Evolutionary conservation across 2,329 filamentous ascomycete species (phyloP), one percentile per base, ranked within the genome.

Genomic region (Camillea tinctor): DNA sequence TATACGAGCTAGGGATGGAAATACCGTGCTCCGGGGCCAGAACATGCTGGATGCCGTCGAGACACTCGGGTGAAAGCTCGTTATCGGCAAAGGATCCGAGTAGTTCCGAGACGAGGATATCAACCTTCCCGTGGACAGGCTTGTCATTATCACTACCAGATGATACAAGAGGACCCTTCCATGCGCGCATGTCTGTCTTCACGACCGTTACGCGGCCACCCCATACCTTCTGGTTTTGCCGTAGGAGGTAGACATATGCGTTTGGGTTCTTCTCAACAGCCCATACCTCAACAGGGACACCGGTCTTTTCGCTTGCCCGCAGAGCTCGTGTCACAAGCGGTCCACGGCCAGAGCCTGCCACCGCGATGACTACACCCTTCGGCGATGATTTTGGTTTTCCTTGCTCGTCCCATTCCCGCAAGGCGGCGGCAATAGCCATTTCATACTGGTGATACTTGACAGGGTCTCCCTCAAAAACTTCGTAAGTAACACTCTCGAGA

Each of bases 401-500:
- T 60, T 91, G 82, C 44, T 81, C 77, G 60, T 83, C 83, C 89
- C 95, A 96, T 70, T 98, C 93, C 13, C 79, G 82, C 63, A 99
- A 81, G 0, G 95, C 94, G 65, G 91, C 86, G 3, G 86, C 85
- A 59, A 96, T 89, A 15, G 95, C 95, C 52, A 84, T 82, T 74
- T 98, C 93, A 73, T 99, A 99, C 82, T 94, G 96, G 65, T 93
- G 88, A 73, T 99, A 99, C 76, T 99, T 99, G 77, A 99, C 91
- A 0, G 95, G 95, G 65, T 99, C 96, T 67, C 96, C 96, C 74
- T 99, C 95, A 70, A 99, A 99, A 1, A 98, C 94, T 73, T 99
- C 95, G 74, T 99, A 99, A 0, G 95, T 99, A 50, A 96, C 91
- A 52, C 93, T 97, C 74, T 99, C 96, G 15, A 99, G 83, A 68